Percentiles rank a stretch among this genome's conserved stretches.
Conservation (phyloP, 2,329 filamentous ascomycete genomes). For the Paecilomyces sp. region DNA sequence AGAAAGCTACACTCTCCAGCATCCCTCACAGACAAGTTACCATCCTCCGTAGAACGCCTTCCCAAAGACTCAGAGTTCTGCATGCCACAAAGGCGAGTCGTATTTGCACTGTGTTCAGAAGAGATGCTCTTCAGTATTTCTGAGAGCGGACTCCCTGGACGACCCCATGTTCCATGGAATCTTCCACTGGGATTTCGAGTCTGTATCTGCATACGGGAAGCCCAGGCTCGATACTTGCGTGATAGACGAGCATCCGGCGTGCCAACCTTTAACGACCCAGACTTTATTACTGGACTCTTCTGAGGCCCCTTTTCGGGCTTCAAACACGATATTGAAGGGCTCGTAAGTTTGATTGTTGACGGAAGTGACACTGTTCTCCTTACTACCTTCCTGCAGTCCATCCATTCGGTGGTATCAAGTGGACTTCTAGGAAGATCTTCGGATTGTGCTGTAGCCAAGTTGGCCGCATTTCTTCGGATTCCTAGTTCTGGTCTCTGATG, state of each 20-base stretch:
- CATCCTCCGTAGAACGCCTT: background rate
- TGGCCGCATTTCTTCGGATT: background rate
- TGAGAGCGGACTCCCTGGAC: conserved; percentile 29
- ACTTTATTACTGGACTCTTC: background rate
- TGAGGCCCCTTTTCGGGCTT: background rate
- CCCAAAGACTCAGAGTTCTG: background rate
- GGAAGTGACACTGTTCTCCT: conserved; percentile 11
- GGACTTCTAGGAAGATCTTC: background rate
- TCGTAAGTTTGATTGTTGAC: conserved; percentile 5
- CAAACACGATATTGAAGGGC: background rate
- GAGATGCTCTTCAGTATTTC: conserved; percentile 17
- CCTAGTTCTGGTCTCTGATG: background rate
- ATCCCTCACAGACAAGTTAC: background rate
- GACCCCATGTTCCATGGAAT: conserved; percentile 16
- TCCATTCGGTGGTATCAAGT: background rate
- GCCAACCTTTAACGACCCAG: background rate
- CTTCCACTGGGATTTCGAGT: conserved; percentile 3
- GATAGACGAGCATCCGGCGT: conserved; percentile 1
- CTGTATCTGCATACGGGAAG: conserved; percentile 29
- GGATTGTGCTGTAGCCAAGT: background rate
- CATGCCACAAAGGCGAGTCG: background rate
- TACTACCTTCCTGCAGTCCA: background rate
- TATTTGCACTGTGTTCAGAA: conserved; percentile 5
- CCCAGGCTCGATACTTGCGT: conserved; percentile 28
- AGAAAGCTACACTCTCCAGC: background rate